Evolutionary conservation across 345 rosid genomes (phyloP).

Genomic region (Eucalyptus guilfoylei): DNA sequence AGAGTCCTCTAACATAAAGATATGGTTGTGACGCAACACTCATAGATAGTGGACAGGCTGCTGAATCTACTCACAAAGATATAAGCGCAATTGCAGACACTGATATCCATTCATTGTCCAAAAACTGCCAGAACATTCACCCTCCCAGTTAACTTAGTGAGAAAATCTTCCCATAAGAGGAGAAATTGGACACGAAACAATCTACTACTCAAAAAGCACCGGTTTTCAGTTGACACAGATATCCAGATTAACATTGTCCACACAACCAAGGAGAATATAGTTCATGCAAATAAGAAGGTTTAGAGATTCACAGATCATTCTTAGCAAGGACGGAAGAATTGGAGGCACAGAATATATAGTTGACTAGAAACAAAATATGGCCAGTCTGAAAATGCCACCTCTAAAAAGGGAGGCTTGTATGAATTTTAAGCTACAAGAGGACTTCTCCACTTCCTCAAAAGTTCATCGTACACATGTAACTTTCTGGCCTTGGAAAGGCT

Average conservation of each 20-base stretch:
- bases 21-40: not conserved
- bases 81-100: not conserved
- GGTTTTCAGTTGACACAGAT: not conserved
- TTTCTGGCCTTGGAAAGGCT: conserved; percentile 15
- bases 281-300: not conserved
- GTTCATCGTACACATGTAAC: conserved; percentile 25
- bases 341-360: not conserved
- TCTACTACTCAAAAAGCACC: not conserved
- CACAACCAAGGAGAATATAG: not conserved
- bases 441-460: conserved; percentile 18
- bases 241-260: not conserved
- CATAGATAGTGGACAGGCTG: not conserved
- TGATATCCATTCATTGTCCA: not conserved
- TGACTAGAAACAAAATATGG: not conserved
- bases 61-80: not conserved
- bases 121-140: not conserved
- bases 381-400: not conserved
- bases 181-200: not conserved
- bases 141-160: not conserved
- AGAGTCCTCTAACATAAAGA: not conserved
- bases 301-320: not conserved
- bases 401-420: not conserved
- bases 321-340: not conserved
- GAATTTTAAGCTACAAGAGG: not conserved
- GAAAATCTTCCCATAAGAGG: not conserved